Conservation (phyloP, 371 early-diverging fungal genomes). For the Haplosporangium sp. region DNA sequence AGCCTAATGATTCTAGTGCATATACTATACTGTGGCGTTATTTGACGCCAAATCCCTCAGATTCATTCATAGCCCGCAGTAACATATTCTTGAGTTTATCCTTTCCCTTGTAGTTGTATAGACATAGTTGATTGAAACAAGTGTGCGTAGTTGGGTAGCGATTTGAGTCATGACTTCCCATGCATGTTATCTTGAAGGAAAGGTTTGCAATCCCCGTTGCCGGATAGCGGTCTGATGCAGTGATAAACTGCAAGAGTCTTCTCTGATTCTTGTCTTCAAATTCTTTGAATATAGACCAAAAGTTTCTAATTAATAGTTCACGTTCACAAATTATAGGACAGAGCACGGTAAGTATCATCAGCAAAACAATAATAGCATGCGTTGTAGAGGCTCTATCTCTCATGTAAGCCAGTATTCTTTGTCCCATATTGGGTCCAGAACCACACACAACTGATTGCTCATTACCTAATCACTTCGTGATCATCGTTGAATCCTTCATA, state of each 20-base stretch:
- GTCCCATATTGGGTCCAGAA: not conserved
- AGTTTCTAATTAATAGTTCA: slow-evolving; percentile 59
- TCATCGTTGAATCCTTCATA: slow-evolving; percentile 80
- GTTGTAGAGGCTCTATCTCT: slow-evolving; percentile 4
- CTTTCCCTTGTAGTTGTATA: slow-evolving; percentile 83
- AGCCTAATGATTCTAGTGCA: not conserved
- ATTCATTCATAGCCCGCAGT: slow-evolving; percentile 84
- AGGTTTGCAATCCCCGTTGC: slow-evolving; percentile 87
- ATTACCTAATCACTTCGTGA: slow-evolving; percentile 67
- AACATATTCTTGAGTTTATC: slow-evolving; percentile 87
- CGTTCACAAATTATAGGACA: slow-evolving; percentile 13
- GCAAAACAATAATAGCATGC: not conserved
- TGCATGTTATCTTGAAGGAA: slow-evolving; percentile 80
- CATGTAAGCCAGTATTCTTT: slow-evolving; percentile 12
- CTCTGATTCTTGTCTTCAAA: slow-evolving; percentile 81
- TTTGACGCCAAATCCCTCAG: slow-evolving; percentile 91
- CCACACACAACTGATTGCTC: not conserved
- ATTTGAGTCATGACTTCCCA: slow-evolving; percentile 79
- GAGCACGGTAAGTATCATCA: not conserved
- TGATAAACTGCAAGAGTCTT: slow-evolving; percentile 92
- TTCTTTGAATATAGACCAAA: slow-evolving; percentile 91
- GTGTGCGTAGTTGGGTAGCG: slow-evolving; percentile 95
- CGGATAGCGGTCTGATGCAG: slow-evolving; percentile 97
- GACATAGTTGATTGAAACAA: slow-evolving; percentile 95
- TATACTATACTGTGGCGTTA: slow-evolving; percentile 14